A percentile compares a stretch with the other conserved stretches of the same genome.
Conservation (phyloP, 2,329 filamentous ascomycete species). For the Aspergillus sp. region DNA sequence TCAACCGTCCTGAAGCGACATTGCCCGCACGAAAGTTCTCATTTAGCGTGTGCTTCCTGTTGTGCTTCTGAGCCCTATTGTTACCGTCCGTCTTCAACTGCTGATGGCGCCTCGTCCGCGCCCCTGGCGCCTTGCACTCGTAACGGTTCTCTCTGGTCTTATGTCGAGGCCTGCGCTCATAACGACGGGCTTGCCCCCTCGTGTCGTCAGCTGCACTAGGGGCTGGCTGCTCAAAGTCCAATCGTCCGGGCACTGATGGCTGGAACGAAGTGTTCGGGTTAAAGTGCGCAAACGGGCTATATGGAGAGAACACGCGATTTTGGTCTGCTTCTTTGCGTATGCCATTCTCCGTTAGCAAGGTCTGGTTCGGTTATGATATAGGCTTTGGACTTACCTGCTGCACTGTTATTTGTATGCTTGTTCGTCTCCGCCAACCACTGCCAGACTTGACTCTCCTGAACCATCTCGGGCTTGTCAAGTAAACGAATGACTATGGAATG, state of each 20-base stretch:
- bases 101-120: neutral
- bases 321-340: neutral
- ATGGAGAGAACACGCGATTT: neutral
- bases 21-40: constrained; percentile 49
- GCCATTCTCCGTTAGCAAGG: neutral
- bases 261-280: too few relatives aligned
- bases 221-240: neutral
- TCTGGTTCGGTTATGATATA: too few relatives aligned
- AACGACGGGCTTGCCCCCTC: constrained; percentile 17
- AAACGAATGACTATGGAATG: too few relatives aligned
- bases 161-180: constrained; percentile 45
- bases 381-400: too few relatives aligned
- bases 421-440: too few relatives aligned
- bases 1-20: constrained; percentile 46
- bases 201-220: too few relatives aligned
- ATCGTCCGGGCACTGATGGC: too few relatives aligned
- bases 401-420: too few relatives aligned
- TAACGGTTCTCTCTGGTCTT: constrained; percentile 53
- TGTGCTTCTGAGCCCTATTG: constrained; percentile 16
- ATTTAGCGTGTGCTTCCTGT: constrained; percentile 39
- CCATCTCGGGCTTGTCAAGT: too few relatives aligned
- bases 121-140: constrained; percentile 31
- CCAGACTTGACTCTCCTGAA: too few relatives aligned
- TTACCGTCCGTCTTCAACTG: constrained; percentile 6
- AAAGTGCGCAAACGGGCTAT: neutral